Base-by-base conservation (phyloP, 1,139 yeast species). In the Schwanniomyces etchellsii region DNA sequence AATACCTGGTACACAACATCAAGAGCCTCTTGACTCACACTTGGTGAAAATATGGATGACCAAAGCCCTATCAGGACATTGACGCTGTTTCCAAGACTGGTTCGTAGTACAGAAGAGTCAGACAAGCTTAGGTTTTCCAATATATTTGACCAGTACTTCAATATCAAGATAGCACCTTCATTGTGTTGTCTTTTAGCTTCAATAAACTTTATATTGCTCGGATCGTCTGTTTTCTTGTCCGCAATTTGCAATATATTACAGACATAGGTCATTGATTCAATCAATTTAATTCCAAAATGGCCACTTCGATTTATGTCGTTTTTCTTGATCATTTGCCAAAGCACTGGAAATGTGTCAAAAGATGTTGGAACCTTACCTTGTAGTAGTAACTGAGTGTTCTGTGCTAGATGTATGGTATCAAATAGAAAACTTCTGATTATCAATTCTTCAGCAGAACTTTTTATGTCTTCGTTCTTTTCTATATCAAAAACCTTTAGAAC, bases 1-100 rank as follows among this genome's bases (percentile, higher is more conserved):
- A 75, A 83, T 0, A 85, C 77, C 43, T 84, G 91, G 44, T 82
- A 81, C 4, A 88, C 49, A 15, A 86, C 65, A 39, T 81, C 83
- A 11, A 83, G 69, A 1, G 93, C 81, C 2, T 81, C 70, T 45
- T 83, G 88, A 35, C 74, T 77, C 3, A 77, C 52, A 31, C 64
- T 58, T 0, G 84, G 75, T 1, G 82, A 72, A 33, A 81, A 73
- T 1, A 81, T 58, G 47, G 84, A 77, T 0, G 84, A 70, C 88
- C 89, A 82, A 33, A 78, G 65, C 0, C 88, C 81, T 17, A 51
- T 48, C 31, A 77, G 52, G 20, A 28, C 21, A n/a, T 56, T 48
- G 1, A 42, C 40, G 1, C 36, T 29, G 25, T 49, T 42, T 2
- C 37, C 34, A 16, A 63, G 47, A 2, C 60, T 44, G 5, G 48